Base-by-base conservation (phyloP, 139 green algal genomes). In the Chlamydomonas sp. region DNA sequence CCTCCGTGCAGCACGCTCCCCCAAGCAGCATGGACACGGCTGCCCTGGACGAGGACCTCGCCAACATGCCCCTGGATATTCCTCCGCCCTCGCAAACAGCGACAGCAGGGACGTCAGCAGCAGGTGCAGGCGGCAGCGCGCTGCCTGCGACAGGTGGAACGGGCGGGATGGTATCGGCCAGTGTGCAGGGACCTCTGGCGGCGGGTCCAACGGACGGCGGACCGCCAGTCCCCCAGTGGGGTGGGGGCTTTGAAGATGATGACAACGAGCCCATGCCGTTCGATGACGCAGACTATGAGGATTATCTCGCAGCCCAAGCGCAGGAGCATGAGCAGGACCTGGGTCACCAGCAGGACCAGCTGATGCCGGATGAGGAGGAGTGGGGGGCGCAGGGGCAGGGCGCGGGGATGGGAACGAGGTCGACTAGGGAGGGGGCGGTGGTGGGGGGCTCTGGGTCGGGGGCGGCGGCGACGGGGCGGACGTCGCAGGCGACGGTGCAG, bases 261-360 rank as follows among this genome's bases (percentile, higher is more conserved):
- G 66, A 71, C 66, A 71, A 18, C 66, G 66, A 71, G 9, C 10
- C 66, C 66, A 18, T 71, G 66, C 66, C 10, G 66, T 83, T 83
- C 60, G 84, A 83, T 0, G 74, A 83, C 69, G 84, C 10, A 71
- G 12, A 83, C 10, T 63, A 80, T 1, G 74, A 83, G 84, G 75
- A 88, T 57, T 83, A 88, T 18, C 63, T 78, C 17, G 84, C 74
- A 8, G 83, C 73, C 6, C 83, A 74, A 63, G 2, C 9, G n/a
- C 63, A 82, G 75, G 63, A 63, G 10, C 76, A 4, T 57, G 77
- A 3, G 18, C 68, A 85, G 80, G 18, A 60, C 67, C 58, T 5
- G 58, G 17, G 49, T 8, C 31, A 78, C 31, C 73, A 61, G 31
- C 73, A 63, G 6, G 80, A 85, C 3, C 67, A 85, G 15, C 57